Conservation (phyloP, 768 basidiomycete genomes). For the Trametes villosa region DNA sequence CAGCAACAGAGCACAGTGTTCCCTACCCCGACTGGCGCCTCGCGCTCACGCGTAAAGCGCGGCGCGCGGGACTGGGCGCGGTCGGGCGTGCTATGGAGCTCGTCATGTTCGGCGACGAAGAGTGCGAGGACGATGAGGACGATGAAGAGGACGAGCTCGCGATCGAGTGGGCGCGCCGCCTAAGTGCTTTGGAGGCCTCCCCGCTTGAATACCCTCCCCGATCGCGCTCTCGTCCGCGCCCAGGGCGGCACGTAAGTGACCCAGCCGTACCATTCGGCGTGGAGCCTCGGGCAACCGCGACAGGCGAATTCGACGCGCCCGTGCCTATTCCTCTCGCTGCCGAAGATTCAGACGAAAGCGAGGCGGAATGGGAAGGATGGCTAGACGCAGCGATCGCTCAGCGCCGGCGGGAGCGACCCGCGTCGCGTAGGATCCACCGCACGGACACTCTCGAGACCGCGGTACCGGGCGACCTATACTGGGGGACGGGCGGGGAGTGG, state of each 20-base stretch:
- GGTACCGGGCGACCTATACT: not conserved
- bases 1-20: slow-evolving; percentile 28
- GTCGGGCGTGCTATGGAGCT: slow-evolving; percentile 56
- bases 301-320: slow-evolving; percentile 4
- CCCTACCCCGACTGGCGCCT: slow-evolving; percentile 73
- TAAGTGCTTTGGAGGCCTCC: slow-evolving; percentile 21
- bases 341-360: slow-evolving; percentile 42
- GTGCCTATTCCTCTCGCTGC: not conserved
- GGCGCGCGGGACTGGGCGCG: slow-evolving; percentile 62
- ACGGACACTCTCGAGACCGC: slow-evolving; percentile 10
- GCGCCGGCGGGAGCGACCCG: slow-evolving; percentile 34
- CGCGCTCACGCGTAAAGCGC: slow-evolving; percentile 52
- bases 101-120: slow-evolving; percentile 29
- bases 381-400: slow-evolving; percentile 56
- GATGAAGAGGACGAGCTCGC: slow-evolving; percentile 25
- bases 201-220: slow-evolving; percentile 22
- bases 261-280: not conserved
- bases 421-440: slow-evolving; percentile 3
- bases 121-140: slow-evolving; percentile 10
- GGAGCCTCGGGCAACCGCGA: not conserved
- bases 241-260: slow-evolving; percentile 3
- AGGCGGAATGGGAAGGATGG: slow-evolving; percentile 74
- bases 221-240: slow-evolving; percentile 9
- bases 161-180: slow-evolving; percentile 20
- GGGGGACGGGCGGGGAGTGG: slow-evolving; percentile 11